Evolutionary conservation across 2,329 filamentous ascomycete genomes (phyloP), one percentile per base, ranked within the genome.

Genomic region (Botrytis sinoallii): DNA sequence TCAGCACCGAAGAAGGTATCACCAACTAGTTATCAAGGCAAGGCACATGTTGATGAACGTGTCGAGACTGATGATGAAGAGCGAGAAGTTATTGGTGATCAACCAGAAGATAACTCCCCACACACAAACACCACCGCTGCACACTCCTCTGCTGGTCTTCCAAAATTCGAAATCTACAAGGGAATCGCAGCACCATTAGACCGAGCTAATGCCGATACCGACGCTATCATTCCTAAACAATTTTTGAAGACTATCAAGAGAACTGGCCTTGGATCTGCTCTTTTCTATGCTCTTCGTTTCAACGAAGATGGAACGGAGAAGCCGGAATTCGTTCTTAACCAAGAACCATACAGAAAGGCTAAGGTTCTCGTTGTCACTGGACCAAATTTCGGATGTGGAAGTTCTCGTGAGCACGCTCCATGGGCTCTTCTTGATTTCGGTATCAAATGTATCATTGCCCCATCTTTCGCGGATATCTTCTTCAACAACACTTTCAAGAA

Each of bases 401-500:
- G 89, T 79, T 95, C 92, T 44, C 91, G 96, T 81, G 96, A 98
- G 84, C 96, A 98, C 85, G 96, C 96, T 3, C 96, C 96, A 1
- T 98, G 96, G 96, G 95, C 96, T 9, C 88, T 98, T 38, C 90
- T 97, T 73, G 96, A 98, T 84, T 98, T 98, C 79, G 96, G 96
- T 78, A 97, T 99, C 85, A 93, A 92, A 82, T 95, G 92, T 82
- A 88, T 98, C 80, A 97, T 98, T 78, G 96, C 95, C 1, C 93
- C 94, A 1, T 95, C 92, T n/a, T 93, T 89, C 78, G 93, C 92
- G 74, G 94, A 97, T 81, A 99, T 99, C 83, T 98, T 98, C 90
- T 97, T 95, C 89, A 98, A 97, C 89, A 99, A 99, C 87, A 96
- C 93, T n/a, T 98, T 98, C 89, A 98, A 99, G 88, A 99, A 99